Conservation (phyloP, 2,329 filamentous ascomycete species). For the Neofusicoccum sp. region DNA sequence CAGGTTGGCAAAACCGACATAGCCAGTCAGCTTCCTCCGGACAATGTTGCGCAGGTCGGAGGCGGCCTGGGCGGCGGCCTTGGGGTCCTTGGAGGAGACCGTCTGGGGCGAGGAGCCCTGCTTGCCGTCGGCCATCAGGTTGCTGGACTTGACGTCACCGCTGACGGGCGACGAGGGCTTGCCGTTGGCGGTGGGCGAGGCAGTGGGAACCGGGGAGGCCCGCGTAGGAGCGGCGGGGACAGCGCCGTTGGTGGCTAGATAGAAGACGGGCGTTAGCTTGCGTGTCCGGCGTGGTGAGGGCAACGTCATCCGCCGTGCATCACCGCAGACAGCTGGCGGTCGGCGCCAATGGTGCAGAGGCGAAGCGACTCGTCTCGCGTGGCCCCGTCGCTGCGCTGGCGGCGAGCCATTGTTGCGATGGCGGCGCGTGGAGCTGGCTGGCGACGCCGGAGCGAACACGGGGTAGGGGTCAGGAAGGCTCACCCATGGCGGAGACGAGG, state of each 20-base stretch:
- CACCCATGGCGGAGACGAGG: constrained; percentile 37
- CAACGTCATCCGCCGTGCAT: constrained; percentile 4
- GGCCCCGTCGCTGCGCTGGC: neutral
- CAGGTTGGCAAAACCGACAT: constrained; percentile 97
- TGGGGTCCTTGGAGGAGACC: constrained; percentile 64
- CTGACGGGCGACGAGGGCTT: constrained; percentile 50
- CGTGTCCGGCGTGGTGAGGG: neutral
- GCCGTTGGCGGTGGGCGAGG: constrained; percentile 47
- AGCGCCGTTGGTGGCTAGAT: constrained; percentile 48
- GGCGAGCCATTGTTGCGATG: neutral
- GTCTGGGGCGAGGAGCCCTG: constrained; percentile 55
- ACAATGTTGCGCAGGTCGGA: constrained; percentile 84
- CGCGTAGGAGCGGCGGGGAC: constrained; percentile 38
- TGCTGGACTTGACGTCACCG: constrained; percentile 55
- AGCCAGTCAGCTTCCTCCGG: constrained; percentile 95
- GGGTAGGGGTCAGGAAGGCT: constrained; percentile 22
- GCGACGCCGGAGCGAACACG: neutral
- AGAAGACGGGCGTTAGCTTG: constrained; percentile 15
- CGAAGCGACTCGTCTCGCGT: neutral
- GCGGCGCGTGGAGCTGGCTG: neutral
- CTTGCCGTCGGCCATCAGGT: constrained; percentile 51
- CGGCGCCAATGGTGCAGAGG: constrained; percentile 4
- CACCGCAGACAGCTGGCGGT: neutral
- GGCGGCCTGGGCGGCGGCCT: constrained; percentile 51
- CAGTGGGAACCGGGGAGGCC: constrained; percentile 45